phyloP scores from a whole-genome alignment of 2,329 filamentous ascomycete species.

The Blumeriella jaapii region DNA sequence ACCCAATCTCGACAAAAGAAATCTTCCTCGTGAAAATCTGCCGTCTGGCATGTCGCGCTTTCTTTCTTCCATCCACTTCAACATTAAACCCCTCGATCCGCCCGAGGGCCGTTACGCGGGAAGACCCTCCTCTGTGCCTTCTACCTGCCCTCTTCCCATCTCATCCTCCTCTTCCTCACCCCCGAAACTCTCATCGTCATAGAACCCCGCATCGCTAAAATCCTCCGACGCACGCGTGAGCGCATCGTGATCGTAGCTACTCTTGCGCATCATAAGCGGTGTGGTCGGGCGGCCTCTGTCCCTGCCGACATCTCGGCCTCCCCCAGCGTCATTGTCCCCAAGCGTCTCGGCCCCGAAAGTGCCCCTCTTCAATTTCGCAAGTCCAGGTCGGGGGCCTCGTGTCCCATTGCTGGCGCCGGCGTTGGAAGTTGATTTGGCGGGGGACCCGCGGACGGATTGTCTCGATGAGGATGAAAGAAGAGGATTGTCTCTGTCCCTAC shows the following conservation, averaged over 20 bases:
- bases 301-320: slow-evolving; percentile 24
- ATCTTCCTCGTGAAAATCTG: too few relatives aligned
- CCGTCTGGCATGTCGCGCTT: too few relatives aligned
- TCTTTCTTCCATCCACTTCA: too few relatives aligned
- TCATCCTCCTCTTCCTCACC: slow-evolving; percentile 3
- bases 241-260: slow-evolving; percentile 50
- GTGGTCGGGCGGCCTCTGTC: slow-evolving; percentile 33
- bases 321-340: background rate
- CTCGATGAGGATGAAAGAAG: too few relatives aligned
- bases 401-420: background rate
- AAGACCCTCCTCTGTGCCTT: too few relatives aligned
- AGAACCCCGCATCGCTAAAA: slow-evolving; percentile 27
- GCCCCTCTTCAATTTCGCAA: background rate
- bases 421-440: slow-evolving; percentile 17
- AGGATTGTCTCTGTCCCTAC: background rate
- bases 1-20: too few relatives aligned
- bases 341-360: background rate
- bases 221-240: slow-evolving; percentile 36
- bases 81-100: too few relatives aligned
- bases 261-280: slow-evolving; percentile 48
- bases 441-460: slow-evolving; percentile 13
- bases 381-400: background rate
- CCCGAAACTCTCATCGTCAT: slow-evolving; percentile 24
- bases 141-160: background rate
- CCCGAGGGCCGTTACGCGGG: too few relatives aligned